A percentile compares a stretch with the other conserved stretches of the same genome.
Conservation (phyloP, 2,329 filamentous ascomycete genomes). For the Clarireedia hainanense region DNA sequence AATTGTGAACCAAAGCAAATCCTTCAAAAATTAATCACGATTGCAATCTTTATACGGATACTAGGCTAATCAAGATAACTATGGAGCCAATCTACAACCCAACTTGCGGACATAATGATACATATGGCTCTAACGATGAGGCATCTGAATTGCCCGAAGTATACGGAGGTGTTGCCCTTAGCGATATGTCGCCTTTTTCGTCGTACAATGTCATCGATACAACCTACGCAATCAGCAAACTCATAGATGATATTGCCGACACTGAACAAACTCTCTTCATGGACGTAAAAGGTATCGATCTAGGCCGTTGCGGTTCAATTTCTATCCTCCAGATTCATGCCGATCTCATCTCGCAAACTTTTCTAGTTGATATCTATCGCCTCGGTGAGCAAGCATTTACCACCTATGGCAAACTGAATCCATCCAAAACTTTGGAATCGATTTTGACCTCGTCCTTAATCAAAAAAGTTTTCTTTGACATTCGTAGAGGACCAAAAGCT, state of each 20-base stretch:
- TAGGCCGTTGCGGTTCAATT: conserved; percentile 34
- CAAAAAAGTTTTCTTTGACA: conserved; percentile 49
- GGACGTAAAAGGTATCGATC: conserved; percentile 37
- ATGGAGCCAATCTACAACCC: too few species aligned
- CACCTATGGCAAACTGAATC: conserved; percentile 21
- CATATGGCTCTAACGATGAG: too few species aligned
- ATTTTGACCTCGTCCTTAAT: conserved; percentile 39
- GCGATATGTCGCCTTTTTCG: too few species aligned
- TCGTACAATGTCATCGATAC: neutral
- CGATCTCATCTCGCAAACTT: conserved; percentile 22
- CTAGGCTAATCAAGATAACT: too few species aligned
- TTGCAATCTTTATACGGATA: too few species aligned
- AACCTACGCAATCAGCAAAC: neutral
- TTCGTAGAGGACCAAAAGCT: conserved; percentile 51
- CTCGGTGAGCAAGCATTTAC: conserved; percentile 33
- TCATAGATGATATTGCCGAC: neutral
- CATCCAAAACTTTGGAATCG: conserved; percentile 25
- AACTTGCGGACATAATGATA: too few species aligned
- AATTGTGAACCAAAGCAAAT: too few species aligned
- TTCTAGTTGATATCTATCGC: conserved; percentile 36
- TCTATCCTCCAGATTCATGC: conserved; percentile 35
- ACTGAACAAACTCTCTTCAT: conserved; percentile 31
- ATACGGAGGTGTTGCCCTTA: too few species aligned
- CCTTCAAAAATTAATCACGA: too few species aligned
- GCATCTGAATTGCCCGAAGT: too few species aligned